Percentiles rank a stretch among this genome's conserved stretches.
phyloP scores from a whole-genome alignment of 177 flowering plant species.

The Vitis hybrid region DNA sequence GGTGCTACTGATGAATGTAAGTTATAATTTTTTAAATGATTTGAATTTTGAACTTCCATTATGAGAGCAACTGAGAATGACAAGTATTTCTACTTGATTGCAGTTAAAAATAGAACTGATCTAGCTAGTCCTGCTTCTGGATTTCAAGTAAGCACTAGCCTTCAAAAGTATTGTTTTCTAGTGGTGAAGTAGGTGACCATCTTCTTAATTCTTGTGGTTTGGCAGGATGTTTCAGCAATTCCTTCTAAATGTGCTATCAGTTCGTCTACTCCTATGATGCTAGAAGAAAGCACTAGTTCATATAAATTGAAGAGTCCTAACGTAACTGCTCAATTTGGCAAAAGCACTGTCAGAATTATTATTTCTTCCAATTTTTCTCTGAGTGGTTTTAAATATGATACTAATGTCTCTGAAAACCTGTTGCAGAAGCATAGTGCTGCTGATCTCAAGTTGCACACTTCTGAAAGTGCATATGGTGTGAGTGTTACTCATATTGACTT shows the following conservation, averaged over 20 bases:
- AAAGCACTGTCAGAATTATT: slow-evolving; percentile 23
- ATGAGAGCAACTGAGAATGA: slow-evolving; percentile 1
- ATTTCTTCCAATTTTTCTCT: slow-evolving; percentile 29
- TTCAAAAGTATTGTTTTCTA: not conserved
- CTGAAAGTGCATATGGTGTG: slow-evolving; percentile 35
- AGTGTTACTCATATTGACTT: slow-evolving; percentile 23
- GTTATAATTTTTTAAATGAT: slow-evolving; percentile 18
- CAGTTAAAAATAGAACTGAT: slow-evolving; percentile 42
- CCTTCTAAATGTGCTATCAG: slow-evolving; percentile 34
- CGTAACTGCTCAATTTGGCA: slow-evolving; percentile 21
- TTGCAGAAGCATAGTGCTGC: slow-evolving; percentile 18
- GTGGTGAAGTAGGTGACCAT: not conserved
- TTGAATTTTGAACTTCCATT: slow-evolving; percentile 2
- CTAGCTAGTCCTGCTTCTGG: slow-evolving; percentile 16
- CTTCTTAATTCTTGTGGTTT: slow-evolving; percentile 13
- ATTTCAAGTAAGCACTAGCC: slow-evolving; percentile 41
- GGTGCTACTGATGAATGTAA: slow-evolving; percentile 60
- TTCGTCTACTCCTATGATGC: slow-evolving; percentile 35
- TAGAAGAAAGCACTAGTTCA: slow-evolving; percentile 71
- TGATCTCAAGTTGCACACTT: slow-evolving; percentile 20
- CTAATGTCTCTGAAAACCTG: slow-evolving; percentile 26
- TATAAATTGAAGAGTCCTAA: slow-evolving; percentile 43
- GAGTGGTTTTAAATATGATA: slow-evolving; percentile 33
- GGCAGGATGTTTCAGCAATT: slow-evolving; percentile 44
- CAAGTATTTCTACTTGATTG: slow-evolving; percentile 17